A percentile compares a stretch with the other conserved stretches of the same genome.
Evolutionary conservation across 345 rosid species (phyloP).

Genomic region (Eucalyptus erythrocorys): DNA sequence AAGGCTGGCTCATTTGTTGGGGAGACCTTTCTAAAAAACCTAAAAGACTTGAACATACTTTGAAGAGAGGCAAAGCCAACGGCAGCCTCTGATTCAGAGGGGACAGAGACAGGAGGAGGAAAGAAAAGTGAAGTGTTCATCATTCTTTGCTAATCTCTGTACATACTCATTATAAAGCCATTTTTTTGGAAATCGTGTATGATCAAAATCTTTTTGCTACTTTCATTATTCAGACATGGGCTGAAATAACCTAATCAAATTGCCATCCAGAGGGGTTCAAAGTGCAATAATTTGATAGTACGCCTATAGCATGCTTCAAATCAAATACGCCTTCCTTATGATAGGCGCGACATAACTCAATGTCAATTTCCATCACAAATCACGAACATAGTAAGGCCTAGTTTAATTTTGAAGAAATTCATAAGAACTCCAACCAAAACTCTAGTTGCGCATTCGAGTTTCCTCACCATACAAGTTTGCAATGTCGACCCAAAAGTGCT

Average conservation of each 20-base stretch:
- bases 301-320: not conserved
- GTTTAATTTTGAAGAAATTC: not conserved
- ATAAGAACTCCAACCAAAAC: not conserved
- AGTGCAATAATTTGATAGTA: not conserved
- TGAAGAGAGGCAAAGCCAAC: not conserved
- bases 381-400: not conserved
- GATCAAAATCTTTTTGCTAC: not conserved
- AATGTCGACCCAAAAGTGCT: not conserved
- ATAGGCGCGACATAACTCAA: not conserved
- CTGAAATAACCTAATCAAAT: not conserved
- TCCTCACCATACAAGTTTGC: not conserved
- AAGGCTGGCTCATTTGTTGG: conserved; percentile 42
- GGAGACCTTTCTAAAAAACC: conserved; percentile 35
- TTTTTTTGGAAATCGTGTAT: not conserved
- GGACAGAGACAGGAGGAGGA: not conserved
- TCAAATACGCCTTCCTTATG: not conserved
- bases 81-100: not conserved
- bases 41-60: conserved; percentile 21
- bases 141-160: not conserved
- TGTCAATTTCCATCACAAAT: not conserved
- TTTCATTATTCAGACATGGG: not conserved
- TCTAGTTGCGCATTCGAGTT: not conserved
- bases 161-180: not conserved
- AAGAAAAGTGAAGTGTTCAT: not conserved
- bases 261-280: not conserved